Conservation (phyloP, 257 asterid genomes). For the Fraxinus pennsylvanica region DNA sequence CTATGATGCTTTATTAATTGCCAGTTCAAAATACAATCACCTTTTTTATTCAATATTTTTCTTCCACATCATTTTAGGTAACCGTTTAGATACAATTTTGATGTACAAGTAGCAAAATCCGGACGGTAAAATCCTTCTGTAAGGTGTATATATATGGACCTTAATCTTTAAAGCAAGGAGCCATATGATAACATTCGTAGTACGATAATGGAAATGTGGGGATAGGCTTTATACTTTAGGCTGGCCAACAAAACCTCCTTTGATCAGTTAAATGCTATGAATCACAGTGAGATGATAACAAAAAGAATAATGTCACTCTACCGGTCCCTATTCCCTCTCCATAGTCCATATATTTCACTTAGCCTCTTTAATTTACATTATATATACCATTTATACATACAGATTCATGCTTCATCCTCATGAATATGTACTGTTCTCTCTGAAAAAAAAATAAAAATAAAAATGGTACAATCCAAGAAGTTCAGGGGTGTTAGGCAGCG, state of each 20-base stretch:
- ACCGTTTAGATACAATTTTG: too few relatives aligned
- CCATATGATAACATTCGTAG: background rate
- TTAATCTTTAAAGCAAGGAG: background rate
- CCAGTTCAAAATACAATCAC: too few relatives aligned
- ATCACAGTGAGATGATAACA: background rate
- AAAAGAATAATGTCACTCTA: background rate
- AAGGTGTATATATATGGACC: background rate
- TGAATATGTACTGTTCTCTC: constrained; percentile 1
- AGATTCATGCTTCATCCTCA: background rate
- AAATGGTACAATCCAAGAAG: constrained; percentile 58
- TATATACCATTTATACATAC: background rate
- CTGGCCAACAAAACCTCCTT: background rate
- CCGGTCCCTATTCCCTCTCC: background rate
- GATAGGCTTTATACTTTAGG: background rate
- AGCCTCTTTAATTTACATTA: background rate
- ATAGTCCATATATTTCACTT: background rate
- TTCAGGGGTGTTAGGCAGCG: constrained; percentile 73
- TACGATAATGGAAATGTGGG: background rate
- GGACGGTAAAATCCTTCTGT: background rate
- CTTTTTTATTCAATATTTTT: too few relatives aligned
- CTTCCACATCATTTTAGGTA: too few relatives aligned
- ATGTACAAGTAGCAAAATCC: too few relatives aligned
- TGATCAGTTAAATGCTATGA: background rate
- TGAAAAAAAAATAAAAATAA: background rate
- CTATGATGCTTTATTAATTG: too few relatives aligned